A percentile compares a stretch with the other conserved stretches of the same genome.
Evolutionary conservation across 202 grass and related monocot genomes (phyloP).

Genomic region (Panicum virgatum): DNA sequence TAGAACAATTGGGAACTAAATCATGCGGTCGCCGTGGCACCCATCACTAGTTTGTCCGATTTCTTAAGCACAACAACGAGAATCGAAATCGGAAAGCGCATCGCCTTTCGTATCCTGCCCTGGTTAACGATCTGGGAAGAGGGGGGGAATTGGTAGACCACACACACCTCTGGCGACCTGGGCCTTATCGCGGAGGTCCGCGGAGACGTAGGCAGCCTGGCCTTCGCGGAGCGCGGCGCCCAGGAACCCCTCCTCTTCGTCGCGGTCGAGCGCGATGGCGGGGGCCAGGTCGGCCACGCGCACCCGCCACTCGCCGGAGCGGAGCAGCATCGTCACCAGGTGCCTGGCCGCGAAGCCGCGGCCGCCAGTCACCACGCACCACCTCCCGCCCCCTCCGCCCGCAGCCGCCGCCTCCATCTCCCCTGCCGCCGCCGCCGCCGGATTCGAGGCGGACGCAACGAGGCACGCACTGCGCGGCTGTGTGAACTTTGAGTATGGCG

Average conservation of each 20-base stretch:
- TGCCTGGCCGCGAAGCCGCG: conserved; percentile 88
- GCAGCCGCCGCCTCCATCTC: conserved; percentile 39
- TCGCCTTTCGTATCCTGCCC: not conserved
- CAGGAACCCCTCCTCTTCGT: conserved; percentile 70
- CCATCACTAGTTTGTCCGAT: not conserved
- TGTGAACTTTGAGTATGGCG: not conserved
- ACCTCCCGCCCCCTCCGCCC: conserved; percentile 33
- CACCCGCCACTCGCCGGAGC: conserved; percentile 71
- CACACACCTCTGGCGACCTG: conserved; percentile 76
- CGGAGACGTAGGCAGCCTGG: conserved; percentile 66
- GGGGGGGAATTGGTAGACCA: not conserved
- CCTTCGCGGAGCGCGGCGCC: conserved; percentile 62
- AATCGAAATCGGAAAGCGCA: not conserved
- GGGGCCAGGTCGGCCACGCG: conserved; percentile 78
- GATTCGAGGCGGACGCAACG: conserved; percentile 22
- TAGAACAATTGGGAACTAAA: not conserved
- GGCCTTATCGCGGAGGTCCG: conserved; percentile 77
- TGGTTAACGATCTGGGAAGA: conserved; percentile 9
- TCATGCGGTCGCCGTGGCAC: not conserved
- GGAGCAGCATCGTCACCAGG: conserved; percentile 72
- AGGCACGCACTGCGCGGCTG: not conserved
- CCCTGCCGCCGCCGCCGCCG: not conserved
- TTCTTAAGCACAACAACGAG: not conserved
- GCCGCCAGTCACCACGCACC: conserved; percentile 88
- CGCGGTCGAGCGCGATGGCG: conserved; percentile 58